Evolutionary conservation across 805 yeast species (phyloP), one percentile per base, ranked within the genome.

Genomic region (Ogataea neopini): DNA sequence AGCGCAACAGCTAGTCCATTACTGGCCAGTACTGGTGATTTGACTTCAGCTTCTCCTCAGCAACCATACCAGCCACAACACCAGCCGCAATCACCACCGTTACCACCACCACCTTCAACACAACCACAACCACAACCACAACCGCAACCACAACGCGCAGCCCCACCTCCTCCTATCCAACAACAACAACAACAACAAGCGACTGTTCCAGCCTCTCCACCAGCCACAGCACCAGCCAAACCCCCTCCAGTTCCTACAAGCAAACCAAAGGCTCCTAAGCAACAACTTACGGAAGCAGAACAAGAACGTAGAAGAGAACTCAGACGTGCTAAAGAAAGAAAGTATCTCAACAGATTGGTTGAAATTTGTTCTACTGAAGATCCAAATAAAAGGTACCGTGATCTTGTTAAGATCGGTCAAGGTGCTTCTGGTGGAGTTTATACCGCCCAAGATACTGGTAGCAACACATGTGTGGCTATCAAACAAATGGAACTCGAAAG

Each of bases 401-500:
- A 82, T 60, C 73, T 92, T 52, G 76, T 79, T 32, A 91, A 92
- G 66, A 85, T 94, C 53, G 99, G 99, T 1, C 99, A 94, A 70
- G 99, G 99, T 61, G 99, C 99, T 0, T 85, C 95, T 13, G 99
- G 99, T 45, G 96, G 96, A 33, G 99, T 94, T 25, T 94, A 84
- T 60, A 88, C 94, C 25, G 97, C 97, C 0, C 80, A 83, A 57
- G 86, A 83, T 54, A 62, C 69, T 28, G 75, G 76, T 14, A 74
- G 75, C 18, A 73, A 74, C 46, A 70, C 71, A 25, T 74, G 81
- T 42, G 97, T 94, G 32, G 99, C 99, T 7, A 88, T 94, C 58
- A 94, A 94, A 65, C 97, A 94, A 71, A 94, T 94, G 96, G 89
- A 89, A 59, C 71, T 94, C 45, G 95, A 88, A 56, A 86, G 85